Evolutionary conservation across 1,284 basidiomycete species (phyloP).

Genomic region (Phellinidium pouzarii): DNA sequence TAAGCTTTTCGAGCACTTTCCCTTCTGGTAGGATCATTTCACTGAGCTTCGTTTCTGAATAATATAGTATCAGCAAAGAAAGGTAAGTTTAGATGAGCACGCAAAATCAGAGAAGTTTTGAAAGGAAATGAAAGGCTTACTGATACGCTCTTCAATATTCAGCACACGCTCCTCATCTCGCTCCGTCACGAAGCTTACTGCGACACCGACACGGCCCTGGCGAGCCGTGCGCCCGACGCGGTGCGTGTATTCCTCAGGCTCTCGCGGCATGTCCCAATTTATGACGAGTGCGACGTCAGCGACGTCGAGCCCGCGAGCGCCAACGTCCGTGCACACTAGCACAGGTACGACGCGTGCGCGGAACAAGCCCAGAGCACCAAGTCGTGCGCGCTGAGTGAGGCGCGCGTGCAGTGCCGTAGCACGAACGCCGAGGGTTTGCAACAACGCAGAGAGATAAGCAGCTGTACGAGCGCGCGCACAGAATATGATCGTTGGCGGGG

Average conservation of each 20-base stretch:
- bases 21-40: slow-evolving; percentile 77
- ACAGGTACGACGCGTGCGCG: slow-evolving; percentile 85
- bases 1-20: slow-evolving; percentile 81
- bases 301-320: slow-evolving; percentile 90
- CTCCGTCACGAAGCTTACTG: slow-evolving; percentile 94
- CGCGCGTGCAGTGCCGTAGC: slow-evolving; percentile 90
- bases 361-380: slow-evolving; percentile 83
- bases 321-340: slow-evolving; percentile 92
- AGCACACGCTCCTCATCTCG: slow-evolving; percentile 83
- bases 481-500: slow-evolving; percentile 94
- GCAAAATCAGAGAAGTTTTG: background rate
- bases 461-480: slow-evolving; percentile 83
- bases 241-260: slow-evolving; percentile 74
- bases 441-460: slow-evolving; percentile 79
- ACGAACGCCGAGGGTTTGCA: slow-evolving; percentile 77
- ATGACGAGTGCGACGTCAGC: slow-evolving; percentile 92
- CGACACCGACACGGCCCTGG: slow-evolving; percentile 84
- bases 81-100: background rate
- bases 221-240: slow-evolving; percentile 89
- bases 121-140: slow-evolving; percentile 32
- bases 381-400: slow-evolving; percentile 83
- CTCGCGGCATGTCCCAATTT: slow-evolving; percentile 91
- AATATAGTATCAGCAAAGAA: slow-evolving; percentile 4
- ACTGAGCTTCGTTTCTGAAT: slow-evolving; percentile 61
- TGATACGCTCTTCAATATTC: slow-evolving; percentile 81